These are phyloP conservation scores for Calcarisporium arbuscula DNA, from an alignment of 2,329 filamentous ascomycete species.

Conservation along the genomic window DNA sequence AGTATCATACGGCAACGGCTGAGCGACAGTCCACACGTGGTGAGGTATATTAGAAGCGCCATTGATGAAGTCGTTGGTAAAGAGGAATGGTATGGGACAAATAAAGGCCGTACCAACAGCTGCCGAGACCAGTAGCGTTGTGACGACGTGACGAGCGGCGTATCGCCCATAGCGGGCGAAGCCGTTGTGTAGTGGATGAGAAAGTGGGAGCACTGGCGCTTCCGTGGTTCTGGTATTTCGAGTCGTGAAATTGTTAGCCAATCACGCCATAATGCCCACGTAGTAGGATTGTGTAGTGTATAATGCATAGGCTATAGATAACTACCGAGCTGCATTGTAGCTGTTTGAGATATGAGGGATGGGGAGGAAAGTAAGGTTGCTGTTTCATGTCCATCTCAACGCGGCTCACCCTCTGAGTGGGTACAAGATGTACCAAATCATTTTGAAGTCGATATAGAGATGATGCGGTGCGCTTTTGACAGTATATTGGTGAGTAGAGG, in stretches of 20 bases:
- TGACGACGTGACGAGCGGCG: constrained; percentile 66
- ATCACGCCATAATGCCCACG: background rate
- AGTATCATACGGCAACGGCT: constrained; percentile 49
- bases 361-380: no score
- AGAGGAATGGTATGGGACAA: constrained; percentile 71
- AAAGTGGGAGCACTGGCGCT: constrained; percentile 57
- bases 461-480: no score
- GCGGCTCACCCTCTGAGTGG: constrained; percentile 67
- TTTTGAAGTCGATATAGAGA: no score
- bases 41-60: constrained; percentile 66
- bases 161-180: constrained; percentile 66
- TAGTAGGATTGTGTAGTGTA: constrained; percentile 11
- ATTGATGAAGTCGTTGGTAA: constrained; percentile 64
- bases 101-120: constrained; percentile 62
- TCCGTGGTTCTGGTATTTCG: constrained; percentile 57
- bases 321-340: no score
- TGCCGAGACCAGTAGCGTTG: constrained; percentile 68
- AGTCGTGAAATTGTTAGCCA: background rate
- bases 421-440: constrained; percentile 76
- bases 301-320: constrained; percentile 8
- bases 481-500: no score
- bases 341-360: constrained; percentile 10
- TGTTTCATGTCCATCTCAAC: no score
- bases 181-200: constrained; percentile 57
- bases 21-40: constrained; percentile 75